Evolutionary conservation across 768 basidiomycete genomes (phyloP), one percentile per base, ranked within the genome.

Genomic region (Lactarius psammicola): DNA sequence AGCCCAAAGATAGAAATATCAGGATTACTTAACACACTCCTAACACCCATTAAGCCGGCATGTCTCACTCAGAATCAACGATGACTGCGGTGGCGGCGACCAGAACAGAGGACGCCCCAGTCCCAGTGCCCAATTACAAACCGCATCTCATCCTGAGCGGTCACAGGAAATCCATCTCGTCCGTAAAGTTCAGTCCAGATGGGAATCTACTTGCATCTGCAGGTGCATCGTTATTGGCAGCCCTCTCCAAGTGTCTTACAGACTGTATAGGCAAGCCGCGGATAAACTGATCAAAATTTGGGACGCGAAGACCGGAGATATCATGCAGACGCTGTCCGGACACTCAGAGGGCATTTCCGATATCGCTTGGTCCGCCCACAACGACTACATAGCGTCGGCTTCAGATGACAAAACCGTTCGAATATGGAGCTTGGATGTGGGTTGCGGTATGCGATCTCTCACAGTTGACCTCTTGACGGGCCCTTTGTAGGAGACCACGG

Each of bases 331-430:
- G 2, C 79, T 90, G 42, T 77, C 82, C 67, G 90, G 91, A 2
- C 92, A 94, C 72, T 81, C 81, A 8, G 83, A 88, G 74, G 96
- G 96, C 1, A 86, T 98, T 67, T 95, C 93, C 56, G 93, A 96
- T 72, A 78, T 98, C 66, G 89, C 93, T 20, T 96, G 95, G 90
- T 92, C 94, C 0, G 78, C 78, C 62, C 90, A 96, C 73, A 87
- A 87, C 28, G 84, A 88, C 62, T 89, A 87, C 72, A 76, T 98
- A 40, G 95, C 96, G 0, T 93, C 93, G 46, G 95, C 93, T 0
- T 96, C 94, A 4, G 96, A 99, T 75, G 96, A 98, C 76, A 89
- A 90, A 70, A 90, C 90, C 0, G 85, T 96, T 63, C 82, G 88
- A 34, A 84, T 97, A 65, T 96, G 95, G 95, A 85, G 85, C 72